A percentile compares a stretch with the other conserved stretches of the same genome.
These are phyloP conservation scores for Solanum hybrid DNA, from an alignment of 305 asterid genomes.

Conservation along the genomic window DNA sequence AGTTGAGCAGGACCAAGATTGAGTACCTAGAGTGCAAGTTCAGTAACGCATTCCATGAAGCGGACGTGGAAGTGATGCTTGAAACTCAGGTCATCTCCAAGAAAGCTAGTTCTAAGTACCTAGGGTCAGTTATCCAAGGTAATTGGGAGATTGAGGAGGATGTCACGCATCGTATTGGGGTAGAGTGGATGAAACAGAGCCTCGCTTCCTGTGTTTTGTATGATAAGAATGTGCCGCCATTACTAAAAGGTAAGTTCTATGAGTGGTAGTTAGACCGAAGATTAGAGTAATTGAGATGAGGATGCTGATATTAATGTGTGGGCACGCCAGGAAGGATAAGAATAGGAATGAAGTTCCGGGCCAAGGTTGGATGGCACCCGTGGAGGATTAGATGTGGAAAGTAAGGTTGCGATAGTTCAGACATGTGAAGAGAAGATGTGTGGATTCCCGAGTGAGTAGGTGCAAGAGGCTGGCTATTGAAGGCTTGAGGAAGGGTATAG, in stretches of 20 bases:
- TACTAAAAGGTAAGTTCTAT: neutral
- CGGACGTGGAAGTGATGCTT: neutral
- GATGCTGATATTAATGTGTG: neutral
- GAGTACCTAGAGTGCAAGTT: neutral
- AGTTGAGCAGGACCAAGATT: neutral
- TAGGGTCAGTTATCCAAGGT: neutral
- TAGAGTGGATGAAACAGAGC: neutral
- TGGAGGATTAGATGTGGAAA: neutral
- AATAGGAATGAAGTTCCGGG: neutral
- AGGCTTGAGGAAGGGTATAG: neutral
- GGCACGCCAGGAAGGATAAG: neutral
- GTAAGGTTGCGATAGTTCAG: neutral
- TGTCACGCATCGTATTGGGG: neutral
- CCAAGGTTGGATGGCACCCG: neutral
- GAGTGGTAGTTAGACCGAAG: neutral
- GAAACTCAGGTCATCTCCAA: neutral
- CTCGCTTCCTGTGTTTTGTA: neutral
- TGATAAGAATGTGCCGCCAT: neutral
- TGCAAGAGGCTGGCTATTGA: neutral
- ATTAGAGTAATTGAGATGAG: neutral
- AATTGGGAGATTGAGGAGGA: neutral
- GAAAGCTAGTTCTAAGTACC: neutral
- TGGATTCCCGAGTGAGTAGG: neutral
- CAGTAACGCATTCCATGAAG: neutral
- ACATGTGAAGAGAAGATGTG: neutral